Base-by-base conservation (phyloP, 768 basidiomycete species). In the Udeniomyces megalosporus region DNA sequence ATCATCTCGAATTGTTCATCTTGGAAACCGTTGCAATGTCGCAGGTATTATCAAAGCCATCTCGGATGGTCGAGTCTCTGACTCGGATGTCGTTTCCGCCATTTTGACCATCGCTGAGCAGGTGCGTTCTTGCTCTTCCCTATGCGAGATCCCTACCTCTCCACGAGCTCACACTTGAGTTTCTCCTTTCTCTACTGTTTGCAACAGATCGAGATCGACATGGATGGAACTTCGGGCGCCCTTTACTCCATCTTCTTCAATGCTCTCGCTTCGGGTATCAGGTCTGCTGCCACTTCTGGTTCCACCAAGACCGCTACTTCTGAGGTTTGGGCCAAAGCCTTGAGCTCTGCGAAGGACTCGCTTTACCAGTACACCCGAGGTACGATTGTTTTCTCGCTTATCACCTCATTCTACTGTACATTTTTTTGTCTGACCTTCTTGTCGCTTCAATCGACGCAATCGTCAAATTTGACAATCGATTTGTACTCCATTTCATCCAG, bases 341-440 rank as follows among this genome's bases (percentile, higher is more conserved):
- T 70, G n/a, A 54, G 62, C 51, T 61, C 60, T 26, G 70, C 70
- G 0, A 65, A 70, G 58, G 67, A 62, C 56, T 67, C 68, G 2
- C 63, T 71, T 26, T 70, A 68, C 64, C 49, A 50, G 45, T 71
- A 93, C 76, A 95, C 90, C 3, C 83, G 82, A 31, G 60, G 60
- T 54, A 24, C 46, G 58, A 11, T 15, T 15, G 10, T 38, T 10
- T 15, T 7, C 15, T 59, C 47, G 15, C 32, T 35, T 15, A 15
- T 5, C 15, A 6, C 26, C 26, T 1, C 1, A 4, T 57, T 45
- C 54, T 56, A 1, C 15, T n/a, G 0, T 15, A n/a, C 29, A 22
- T 1, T 29, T 57, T 17, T 49, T 14, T 29, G 8, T 15, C 42
- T 34, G 26, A 29, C 26, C 34, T 29, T 2, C 0, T 15, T 24